Conservation (phyloP, 495 filamentous ascomycete species). For the Stereocaulon alpinum region DNA sequence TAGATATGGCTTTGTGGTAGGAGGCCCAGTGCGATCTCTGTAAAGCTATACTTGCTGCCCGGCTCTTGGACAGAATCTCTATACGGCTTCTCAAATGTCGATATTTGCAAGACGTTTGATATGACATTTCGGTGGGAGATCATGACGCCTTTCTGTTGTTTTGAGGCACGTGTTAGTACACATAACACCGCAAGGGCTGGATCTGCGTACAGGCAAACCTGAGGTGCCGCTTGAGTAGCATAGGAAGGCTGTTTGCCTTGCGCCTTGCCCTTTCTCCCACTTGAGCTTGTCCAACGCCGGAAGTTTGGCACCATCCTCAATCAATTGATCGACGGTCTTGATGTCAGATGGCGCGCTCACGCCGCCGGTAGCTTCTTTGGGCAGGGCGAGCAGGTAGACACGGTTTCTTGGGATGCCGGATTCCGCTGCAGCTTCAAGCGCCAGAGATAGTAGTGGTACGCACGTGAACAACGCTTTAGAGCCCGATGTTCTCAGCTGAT, state of each 20-base stretch:
- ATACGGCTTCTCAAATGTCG: constrained; percentile 41
- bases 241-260: constrained; percentile 66
- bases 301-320: constrained; percentile 51
- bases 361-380: constrained; percentile 40
- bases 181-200: not conserved
- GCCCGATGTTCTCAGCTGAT: constrained; percentile 67
- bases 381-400: constrained; percentile 65
- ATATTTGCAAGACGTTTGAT: constrained; percentile 62
- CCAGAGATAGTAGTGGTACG: constrained; percentile 56
- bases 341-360: constrained; percentile 40
- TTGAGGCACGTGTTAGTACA: constrained; percentile 1
- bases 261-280: constrained; percentile 67
- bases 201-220: constrained; percentile 59
- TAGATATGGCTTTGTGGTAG: constrained; percentile 86
- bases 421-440: constrained; percentile 57
- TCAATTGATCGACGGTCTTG: constrained; percentile 62
- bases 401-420: constrained; percentile 58
- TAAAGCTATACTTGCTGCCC: constrained; percentile 31
- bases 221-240: constrained; percentile 89
- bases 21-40: constrained; percentile 59
- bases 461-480: constrained; percentile 76
- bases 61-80: constrained; percentile 32
- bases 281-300: constrained; percentile 52
- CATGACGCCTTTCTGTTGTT: constrained; percentile 79
- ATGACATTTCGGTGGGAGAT: constrained; percentile 86